phyloP scores from a whole-genome alignment of 2,329 filamentous ascomycete species.

The Stachybotrys echinatus region DNA sequence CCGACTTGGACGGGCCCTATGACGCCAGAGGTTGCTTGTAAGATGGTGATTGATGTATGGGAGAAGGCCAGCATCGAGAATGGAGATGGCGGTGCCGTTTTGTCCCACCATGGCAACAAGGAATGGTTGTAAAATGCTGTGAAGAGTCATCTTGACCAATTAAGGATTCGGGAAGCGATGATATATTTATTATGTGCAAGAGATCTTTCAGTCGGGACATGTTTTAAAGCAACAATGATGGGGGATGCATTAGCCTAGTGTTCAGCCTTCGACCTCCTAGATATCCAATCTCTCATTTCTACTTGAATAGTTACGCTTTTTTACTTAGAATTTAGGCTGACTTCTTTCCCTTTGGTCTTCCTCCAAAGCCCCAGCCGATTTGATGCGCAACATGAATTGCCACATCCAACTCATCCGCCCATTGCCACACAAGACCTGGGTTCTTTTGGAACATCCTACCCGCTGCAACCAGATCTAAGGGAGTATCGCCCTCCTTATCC shows the following conservation, averaged over 20 bases:
- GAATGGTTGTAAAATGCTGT: slow-evolving; percentile 39
- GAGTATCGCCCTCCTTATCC: slow-evolving; percentile 23
- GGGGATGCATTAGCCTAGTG: too few species aligned
- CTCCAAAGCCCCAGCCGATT: slow-evolving; percentile 49
- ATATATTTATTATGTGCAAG: too few species aligned
- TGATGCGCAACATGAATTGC: slow-evolving; percentile 43
- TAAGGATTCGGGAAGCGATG: too few species aligned
- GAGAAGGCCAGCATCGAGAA: slow-evolving; percentile 33
- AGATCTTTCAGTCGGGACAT: too few species aligned
- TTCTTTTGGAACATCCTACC: slow-evolving; percentile 54
- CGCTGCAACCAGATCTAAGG: slow-evolving; percentile 41
- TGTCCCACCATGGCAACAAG: slow-evolving; percentile 46
- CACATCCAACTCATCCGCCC: slow-evolving; percentile 46
- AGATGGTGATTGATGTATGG: slow-evolving; percentile 22
- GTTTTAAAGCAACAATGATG: too few species aligned
- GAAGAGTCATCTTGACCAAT: too few species aligned
- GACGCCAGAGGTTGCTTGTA: slow-evolving; percentile 27
- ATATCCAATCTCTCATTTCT: too few species aligned
- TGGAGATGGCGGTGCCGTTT: slow-evolving; percentile 40
- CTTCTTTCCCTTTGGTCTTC: slow-evolving; percentile 9
- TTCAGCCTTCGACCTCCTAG: too few species aligned
- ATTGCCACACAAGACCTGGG: slow-evolving; percentile 47
- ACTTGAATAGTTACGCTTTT: too few species aligned
- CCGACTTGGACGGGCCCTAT: slow-evolving; percentile 27
- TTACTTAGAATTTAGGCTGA: too few species aligned